phyloP scores from a whole-genome alignment of 225 moss, liverwort and hornwort species.

The Takakia lepidozioides region DNA sequence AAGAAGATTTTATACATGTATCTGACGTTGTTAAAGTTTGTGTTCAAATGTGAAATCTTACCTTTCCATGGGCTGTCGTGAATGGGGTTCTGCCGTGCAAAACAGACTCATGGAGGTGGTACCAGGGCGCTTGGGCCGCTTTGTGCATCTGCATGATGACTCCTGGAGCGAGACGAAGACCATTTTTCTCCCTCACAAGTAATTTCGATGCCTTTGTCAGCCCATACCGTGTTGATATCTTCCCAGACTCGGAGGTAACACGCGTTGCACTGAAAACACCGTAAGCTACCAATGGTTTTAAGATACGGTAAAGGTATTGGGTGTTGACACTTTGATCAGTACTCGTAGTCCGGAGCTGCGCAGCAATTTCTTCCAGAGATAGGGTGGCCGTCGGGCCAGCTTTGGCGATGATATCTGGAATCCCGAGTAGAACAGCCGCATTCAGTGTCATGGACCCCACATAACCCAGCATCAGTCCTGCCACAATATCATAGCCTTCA shows the following conservation, averaged over 20 bases:
- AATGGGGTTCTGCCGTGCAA: background rate
- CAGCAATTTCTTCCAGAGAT: too few species aligned
- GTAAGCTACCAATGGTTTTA: too few species aligned
- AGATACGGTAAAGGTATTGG: too few species aligned
- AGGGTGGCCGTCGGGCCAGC: too few species aligned
- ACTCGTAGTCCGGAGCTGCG: too few species aligned
- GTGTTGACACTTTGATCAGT: too few species aligned
- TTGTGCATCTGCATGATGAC: background rate
- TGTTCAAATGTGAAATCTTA: background rate
- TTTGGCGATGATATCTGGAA: constrained; percentile 3
- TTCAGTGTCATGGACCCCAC: background rate
- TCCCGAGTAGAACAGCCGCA: background rate
- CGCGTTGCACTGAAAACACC: too few species aligned
- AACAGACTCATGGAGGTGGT: constrained; percentile 1
- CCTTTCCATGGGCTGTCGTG: constrained; percentile 1
- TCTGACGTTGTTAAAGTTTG: background rate
- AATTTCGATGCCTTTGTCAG: background rate
- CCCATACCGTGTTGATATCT: background rate
- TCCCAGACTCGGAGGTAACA: too few species aligned
- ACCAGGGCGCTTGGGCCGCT: background rate
- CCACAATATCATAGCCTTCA: too few species aligned
- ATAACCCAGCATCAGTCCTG: background rate
- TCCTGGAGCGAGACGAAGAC: background rate
- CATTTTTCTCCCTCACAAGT: background rate
- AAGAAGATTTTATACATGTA: background rate